Base-by-base conservation (phyloP, 2,329 filamentous ascomycete genomes). In the Diaporthe humulicola region DNA sequence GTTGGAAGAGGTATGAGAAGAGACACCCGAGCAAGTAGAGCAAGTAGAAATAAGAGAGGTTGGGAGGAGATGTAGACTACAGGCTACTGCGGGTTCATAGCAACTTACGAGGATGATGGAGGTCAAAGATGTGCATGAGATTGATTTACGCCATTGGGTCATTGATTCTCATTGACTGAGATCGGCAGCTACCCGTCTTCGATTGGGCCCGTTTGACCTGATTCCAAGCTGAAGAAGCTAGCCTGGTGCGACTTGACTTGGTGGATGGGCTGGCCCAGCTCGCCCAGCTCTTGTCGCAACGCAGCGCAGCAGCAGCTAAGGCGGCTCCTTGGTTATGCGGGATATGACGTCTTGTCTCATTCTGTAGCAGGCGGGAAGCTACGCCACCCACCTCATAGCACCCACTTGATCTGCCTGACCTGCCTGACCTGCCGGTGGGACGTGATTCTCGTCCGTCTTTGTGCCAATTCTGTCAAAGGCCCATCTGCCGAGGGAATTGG, bases 331-430 rank as follows among this genome's bases (percentile, higher is more conserved):
- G 70, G 38, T 42, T 54, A n/a, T 0, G 45, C 33, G 48, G 70
- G 38, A 56, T 28, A 72, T 72, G 70, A 72, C 70, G 70, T 72
- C 70, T 60, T 64, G 57, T 72, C 57, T 58, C 54, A 64, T 61
- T 36, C 48, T 54, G 36, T 33, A 50, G 45, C 50, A 45, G 70
- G 50, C 64, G 57, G 48, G 57, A 52, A 45, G n/a, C 57, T 36
- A 72, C 70, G 70, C 70, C 70, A 72, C 60, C 48, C 57, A 72
- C 70, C 70, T 72, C 70, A 72, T 72, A 64, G 64, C 64, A 69
- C 64, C 64, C 64, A 54, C 64, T 69, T 54, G n/a, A 64, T 38
- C n/a, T 64, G 58, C 38, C 58, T 36, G 33, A 64, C 58, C 58
- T 38, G 42, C 58, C 42, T 64, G 38, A 64, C 58, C n/a, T 64